Percentiles rank a stretch among this genome's conserved stretches.
phyloP scores from a whole-genome alignment of 768 basidiomycete genomes.

The Lentinula boryana region DNA sequence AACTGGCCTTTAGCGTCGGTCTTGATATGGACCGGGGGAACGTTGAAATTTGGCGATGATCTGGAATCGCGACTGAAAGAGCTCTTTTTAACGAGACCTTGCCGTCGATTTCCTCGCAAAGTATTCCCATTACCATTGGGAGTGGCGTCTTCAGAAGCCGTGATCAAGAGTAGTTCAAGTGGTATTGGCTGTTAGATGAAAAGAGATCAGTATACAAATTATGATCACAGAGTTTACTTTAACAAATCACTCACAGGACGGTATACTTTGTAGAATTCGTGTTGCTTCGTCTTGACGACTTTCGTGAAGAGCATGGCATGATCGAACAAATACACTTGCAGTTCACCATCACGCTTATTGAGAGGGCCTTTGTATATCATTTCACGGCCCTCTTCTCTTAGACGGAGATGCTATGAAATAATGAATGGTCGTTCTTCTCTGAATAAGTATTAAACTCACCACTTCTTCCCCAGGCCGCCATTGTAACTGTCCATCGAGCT shows the following conservation, averaged over 20 bases:
- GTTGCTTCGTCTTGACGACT: conserved; percentile 73
- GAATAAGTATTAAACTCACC: conserved; percentile 37
- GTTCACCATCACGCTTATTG: conserved; percentile 87
- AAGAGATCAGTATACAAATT: not conserved
- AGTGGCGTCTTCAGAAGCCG: conserved; percentile 62
- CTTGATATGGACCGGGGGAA: conserved; percentile 44
- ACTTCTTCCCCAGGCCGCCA: conserved; percentile 90
- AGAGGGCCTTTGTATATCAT: conserved; percentile 87
- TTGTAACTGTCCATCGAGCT: conserved; percentile 86
- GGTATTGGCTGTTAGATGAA: conserved; percentile 76
- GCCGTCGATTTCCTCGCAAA: conserved; percentile 29
- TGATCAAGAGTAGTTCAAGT: conserved; percentile 82
- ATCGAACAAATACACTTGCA: conserved; percentile 93
- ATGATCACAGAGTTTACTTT: not conserved
- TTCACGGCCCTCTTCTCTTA: conserved; percentile 85
- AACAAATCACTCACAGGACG: conserved; percentile 59
- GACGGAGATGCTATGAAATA: conserved; percentile 62
- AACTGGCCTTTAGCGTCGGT: conserved; percentile 77
- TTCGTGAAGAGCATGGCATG: conserved; percentile 95
- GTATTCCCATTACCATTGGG: conserved; percentile 25
- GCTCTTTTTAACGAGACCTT: conserved; percentile 39
- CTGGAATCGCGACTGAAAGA: conserved; percentile 34
- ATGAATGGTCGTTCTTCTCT: not conserved
- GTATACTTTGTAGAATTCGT: conserved; percentile 90
- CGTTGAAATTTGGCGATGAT: conserved; percentile 23